Conservation (phyloP, 257 asterid genomes). For the Cynanchum wilfordii region DNA sequence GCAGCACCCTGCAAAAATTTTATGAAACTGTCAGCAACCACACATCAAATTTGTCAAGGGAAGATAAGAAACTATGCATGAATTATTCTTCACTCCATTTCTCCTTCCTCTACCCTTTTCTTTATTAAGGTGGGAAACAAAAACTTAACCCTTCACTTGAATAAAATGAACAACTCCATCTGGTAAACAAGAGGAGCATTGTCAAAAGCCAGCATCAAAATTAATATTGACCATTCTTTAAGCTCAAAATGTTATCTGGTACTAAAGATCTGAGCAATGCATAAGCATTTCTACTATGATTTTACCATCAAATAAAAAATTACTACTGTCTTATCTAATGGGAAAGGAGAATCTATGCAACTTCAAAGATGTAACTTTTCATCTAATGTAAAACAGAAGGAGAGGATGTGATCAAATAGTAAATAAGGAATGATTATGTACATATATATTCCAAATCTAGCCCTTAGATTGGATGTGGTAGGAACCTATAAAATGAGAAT, state of each 20-base stretch:
- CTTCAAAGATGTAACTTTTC: neutral
- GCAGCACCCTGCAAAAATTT: slow-evolving; percentile 79
- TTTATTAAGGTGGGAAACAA: neutral
- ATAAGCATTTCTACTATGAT: neutral
- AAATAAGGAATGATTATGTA: neutral
- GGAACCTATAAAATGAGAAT: neutral
- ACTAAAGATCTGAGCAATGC: neutral
- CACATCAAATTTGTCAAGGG: neutral
- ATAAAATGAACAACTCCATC: neutral
- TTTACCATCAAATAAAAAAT: neutral
- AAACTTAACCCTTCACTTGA: neutral
- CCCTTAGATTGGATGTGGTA: neutral
- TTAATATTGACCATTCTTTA: neutral
- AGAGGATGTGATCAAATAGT: too few species aligned
- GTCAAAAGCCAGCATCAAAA: neutral
- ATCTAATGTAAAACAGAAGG: neutral
- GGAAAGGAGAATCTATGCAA: neutral
- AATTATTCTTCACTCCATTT: neutral
- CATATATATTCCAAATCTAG: neutral
- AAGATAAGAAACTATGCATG: neutral
- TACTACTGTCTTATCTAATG: neutral
- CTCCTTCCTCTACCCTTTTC: neutral
- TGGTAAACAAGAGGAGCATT: neutral
- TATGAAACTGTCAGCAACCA: slow-evolving; percentile 20
- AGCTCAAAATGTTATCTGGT: neutral